A percentile compares a stretch with the other conserved stretches of the same genome.
These are phyloP conservation scores for Backusella westeae DNA, from an alignment of 192 early-diverging fungal species.

Conservation along the genomic window DNA sequence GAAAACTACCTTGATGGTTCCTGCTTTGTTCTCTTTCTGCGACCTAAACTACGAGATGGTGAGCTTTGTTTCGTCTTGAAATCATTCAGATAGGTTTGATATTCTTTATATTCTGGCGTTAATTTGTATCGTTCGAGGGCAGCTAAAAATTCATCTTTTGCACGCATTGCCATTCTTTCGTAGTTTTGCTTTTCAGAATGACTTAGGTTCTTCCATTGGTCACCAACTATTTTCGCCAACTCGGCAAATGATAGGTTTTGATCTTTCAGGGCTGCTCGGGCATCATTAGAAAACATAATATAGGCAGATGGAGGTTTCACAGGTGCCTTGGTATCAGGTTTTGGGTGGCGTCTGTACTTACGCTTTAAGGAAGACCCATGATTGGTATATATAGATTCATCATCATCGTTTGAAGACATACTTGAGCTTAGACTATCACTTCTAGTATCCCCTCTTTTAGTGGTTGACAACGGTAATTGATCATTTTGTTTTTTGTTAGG, in stretches of 20 bases:
- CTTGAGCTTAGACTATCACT: not conserved
- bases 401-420: slow-evolving; percentile 20
- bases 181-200: slow-evolving; percentile 30
- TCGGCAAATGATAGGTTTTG: slow-evolving; percentile 37
- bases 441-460: not conserved
- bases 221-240: slow-evolving; percentile 43
- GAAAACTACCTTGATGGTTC: slow-evolving; percentile 13
- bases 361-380: slow-evolving; percentile 19
- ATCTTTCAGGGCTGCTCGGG: slow-evolving; percentile 34
- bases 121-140: slow-evolving; percentile 24
- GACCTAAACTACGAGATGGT: slow-evolving; percentile 1
- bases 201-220: slow-evolving; percentile 40
- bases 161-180: slow-evolving; percentile 32
- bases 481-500: not conserved
- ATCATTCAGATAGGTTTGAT: slow-evolving; percentile 37
- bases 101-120: slow-evolving; percentile 27
- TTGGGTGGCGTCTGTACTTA: slow-evolving; percentile 43
- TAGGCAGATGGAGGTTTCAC: slow-evolving; percentile 46
- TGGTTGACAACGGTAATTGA: not conserved
- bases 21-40: slow-evolving; percentile 16
- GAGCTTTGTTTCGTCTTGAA: slow-evolving; percentile 34
- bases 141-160: slow-evolving; percentile 37
- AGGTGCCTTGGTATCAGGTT: slow-evolving; percentile 42
- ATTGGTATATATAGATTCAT: not conserved
- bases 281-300: slow-evolving; percentile 43